Base-by-base conservation (phyloP, 345 rosid species). In the Hirschfeldia incana region DNA sequence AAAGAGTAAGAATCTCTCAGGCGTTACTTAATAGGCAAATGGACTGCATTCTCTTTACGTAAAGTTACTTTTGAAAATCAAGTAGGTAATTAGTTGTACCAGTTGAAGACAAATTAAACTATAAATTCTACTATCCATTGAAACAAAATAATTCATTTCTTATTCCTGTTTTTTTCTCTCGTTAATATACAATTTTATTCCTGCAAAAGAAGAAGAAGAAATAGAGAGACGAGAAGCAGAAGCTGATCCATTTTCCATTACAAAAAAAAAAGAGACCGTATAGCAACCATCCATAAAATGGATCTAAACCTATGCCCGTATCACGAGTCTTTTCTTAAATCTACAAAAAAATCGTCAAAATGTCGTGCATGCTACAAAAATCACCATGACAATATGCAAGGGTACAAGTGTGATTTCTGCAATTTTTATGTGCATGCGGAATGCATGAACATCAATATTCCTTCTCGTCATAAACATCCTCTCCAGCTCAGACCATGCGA, bases 401-500 rank as follows among this genome's bases (percentile, higher is more conserved):
- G 17, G 10, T 74, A 65, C 78, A 9, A 17, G 63, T 49, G 65
- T 58, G 11, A 12, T 1, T 0, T 3, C 2, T 65, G 65, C 64
- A 1, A 1, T 7, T 65, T 34, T 26, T 65, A 3, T 65, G 0
- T 67, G 46, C 73, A 76, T 33, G 33, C 30, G 49, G 79, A 59
- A 37, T 76, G 79, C 58, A 1, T 30, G 26, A 32, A 29, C 10
- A 0, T 3, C 6, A 30, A 30, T 7, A 42, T 67, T 46, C 62
- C 62, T 39, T 68, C 73, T 59, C 74, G 59, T 44, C 79, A 74
- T 55, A 53, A 36, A 55, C 72, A 65, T 28, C 30, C 71, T 36
- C 72, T 75, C 53, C 10, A 34, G 37, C 39, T 65, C 72, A 21
- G 30, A 8, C 29, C 17, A 15, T 0, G 0, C 28, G 10, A 16